Percentiles rank a stretch among this genome's conserved stretches.
Evolutionary conservation across 495 filamentous ascomycete genomes (phyloP).

Genomic region (Thozetella sp.): DNA sequence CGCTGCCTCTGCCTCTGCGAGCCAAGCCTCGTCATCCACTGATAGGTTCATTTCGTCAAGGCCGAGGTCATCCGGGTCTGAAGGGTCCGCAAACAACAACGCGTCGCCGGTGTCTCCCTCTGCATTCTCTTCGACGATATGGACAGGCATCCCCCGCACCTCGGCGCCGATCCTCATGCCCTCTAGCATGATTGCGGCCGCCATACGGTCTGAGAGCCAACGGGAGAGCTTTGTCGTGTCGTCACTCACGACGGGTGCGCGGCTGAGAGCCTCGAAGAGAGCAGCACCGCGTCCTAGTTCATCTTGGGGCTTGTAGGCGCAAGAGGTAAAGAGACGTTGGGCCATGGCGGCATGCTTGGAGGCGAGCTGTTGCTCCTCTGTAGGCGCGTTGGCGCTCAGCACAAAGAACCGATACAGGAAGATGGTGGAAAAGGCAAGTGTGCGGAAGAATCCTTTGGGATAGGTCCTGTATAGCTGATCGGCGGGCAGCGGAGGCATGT

Average conservation of each 20-base stretch:
- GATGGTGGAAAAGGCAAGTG: slow-evolving; percentile 22
- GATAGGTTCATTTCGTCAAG: too few species aligned
- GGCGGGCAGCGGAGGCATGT: not conserved
- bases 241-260: slow-evolving; percentile 6
- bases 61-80: too few species aligned
- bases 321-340: slow-evolving; percentile 21
- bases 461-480: slow-evolving; percentile 13
- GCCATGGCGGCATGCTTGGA: slow-evolving; percentile 27
- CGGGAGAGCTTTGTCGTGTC: not conserved
- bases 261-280: slow-evolving; percentile 23
- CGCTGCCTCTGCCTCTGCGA: not conserved
- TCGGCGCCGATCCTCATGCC: slow-evolving; percentile 13
- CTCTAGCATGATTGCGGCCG: slow-evolving; percentile 19
- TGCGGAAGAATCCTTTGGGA: slow-evolving; percentile 23
- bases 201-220: slow-evolving; percentile 14
- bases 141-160: slow-evolving; percentile 11
- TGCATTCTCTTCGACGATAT: too few species aligned
- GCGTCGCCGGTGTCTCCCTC: too few species aligned
- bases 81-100: too few species aligned
- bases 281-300: slow-evolving; percentile 18
- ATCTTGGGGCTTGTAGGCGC: slow-evolving; percentile 11
- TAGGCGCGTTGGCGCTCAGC: slow-evolving; percentile 13
- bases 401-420: slow-evolving; percentile 24
- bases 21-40: not conserved
- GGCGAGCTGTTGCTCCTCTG: slow-evolving; percentile 27